A percentile compares a stretch with the other conserved stretches of the same genome.
Evolutionary conservation across 257 asterid genomes (phyloP).

Genomic region (Petunia secreta): DNA sequence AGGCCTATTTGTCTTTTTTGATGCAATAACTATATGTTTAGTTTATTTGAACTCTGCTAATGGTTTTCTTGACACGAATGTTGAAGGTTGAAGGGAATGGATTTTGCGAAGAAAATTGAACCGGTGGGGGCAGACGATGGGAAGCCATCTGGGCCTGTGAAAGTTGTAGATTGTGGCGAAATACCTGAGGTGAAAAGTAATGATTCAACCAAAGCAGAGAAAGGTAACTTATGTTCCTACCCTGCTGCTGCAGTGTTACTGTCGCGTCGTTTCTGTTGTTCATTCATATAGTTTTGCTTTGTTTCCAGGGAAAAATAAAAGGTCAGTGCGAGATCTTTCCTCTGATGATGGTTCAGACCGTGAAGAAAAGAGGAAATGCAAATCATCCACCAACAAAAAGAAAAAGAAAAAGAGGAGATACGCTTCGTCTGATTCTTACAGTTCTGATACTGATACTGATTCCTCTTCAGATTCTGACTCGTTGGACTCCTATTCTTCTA

Average conservation of each 20-base stretch:
- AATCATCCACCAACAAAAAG: constrained; percentile 47
- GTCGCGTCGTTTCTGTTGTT: neutral
- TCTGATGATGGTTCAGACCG: constrained; percentile 52
- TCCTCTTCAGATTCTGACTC: no score
- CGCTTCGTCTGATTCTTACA: neutral
- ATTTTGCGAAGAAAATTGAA: constrained; percentile 76
- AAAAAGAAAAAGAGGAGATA: constrained; percentile 64
- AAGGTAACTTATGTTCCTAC: constrained; percentile 46
- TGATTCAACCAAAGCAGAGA: constrained; percentile 45
- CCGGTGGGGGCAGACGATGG: constrained; percentile 78
- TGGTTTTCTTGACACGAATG: neutral
- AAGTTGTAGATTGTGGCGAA: constrained; percentile 79
- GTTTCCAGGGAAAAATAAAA: constrained; percentile 58
- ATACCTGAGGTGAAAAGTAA: constrained; percentile 39
- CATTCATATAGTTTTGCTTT: neutral
- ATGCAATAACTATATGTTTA: neutral
- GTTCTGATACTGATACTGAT: no score
- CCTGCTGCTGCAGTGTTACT: neutral
- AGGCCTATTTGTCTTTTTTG: neutral
- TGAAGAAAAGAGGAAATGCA: constrained; percentile 51
- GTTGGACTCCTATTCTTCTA: no score
- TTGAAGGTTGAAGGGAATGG: constrained; percentile 62
- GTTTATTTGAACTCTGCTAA: neutral
- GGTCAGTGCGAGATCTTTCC: constrained; percentile 38
- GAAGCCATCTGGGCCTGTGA: constrained; percentile 57